Evolutionary conservation across 2,329 filamentous ascomycete genomes (phyloP).

Genomic region (Monosporascus sp.): DNA sequence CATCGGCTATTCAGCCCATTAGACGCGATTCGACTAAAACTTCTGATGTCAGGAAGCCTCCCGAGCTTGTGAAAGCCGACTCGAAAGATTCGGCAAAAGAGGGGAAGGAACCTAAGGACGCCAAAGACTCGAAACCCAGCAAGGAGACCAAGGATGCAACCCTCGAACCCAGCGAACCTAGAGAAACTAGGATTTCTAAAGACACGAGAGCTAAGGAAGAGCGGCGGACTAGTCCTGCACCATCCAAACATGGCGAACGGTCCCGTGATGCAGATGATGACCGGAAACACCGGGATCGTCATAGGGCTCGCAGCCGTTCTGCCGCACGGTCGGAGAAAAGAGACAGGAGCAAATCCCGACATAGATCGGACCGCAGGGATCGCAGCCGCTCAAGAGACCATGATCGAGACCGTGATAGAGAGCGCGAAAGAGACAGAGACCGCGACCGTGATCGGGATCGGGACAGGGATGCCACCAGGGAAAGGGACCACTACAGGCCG

Average conservation of each 20-base stretch:
- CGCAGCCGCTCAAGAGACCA: slow-evolving; percentile 35
- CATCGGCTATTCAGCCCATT: slow-evolving; percentile 56
- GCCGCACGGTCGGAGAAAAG: slow-evolving; percentile 23
- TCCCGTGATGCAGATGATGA: slow-evolving; percentile 19
- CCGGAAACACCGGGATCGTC: slow-evolving; percentile 24
- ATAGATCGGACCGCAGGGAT: slow-evolving; percentile 20
- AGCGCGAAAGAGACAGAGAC: slow-evolving; percentile 16
- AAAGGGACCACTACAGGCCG: slow-evolving; percentile 27
- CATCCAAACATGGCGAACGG: slow-evolving; percentile 20
- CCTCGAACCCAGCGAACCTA: background rate
- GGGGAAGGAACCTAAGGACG: slow-evolving; percentile 12
- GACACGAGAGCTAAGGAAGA: slow-evolving; percentile 18
- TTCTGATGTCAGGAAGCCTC: slow-evolving; percentile 34
- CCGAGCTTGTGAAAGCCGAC: slow-evolving; percentile 27
- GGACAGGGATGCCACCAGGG: slow-evolving; percentile 1
- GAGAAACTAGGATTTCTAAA: slow-evolving; percentile 11
- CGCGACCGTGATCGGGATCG: slow-evolving; percentile 22
- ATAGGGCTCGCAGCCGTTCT: slow-evolving; percentile 21
- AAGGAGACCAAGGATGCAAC: slow-evolving; percentile 14
- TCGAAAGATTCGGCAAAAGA: slow-evolving; percentile 25
- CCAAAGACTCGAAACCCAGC: slow-evolving; percentile 10
- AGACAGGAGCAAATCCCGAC: slow-evolving; percentile 21
- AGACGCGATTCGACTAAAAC: slow-evolving; percentile 40
- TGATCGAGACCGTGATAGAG: slow-evolving; percentile 11
- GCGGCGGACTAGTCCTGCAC: slow-evolving; percentile 18